Conservation (phyloP, 2,329 filamentous ascomycete species). For the Pseudofabraea citricarpa region DNA sequence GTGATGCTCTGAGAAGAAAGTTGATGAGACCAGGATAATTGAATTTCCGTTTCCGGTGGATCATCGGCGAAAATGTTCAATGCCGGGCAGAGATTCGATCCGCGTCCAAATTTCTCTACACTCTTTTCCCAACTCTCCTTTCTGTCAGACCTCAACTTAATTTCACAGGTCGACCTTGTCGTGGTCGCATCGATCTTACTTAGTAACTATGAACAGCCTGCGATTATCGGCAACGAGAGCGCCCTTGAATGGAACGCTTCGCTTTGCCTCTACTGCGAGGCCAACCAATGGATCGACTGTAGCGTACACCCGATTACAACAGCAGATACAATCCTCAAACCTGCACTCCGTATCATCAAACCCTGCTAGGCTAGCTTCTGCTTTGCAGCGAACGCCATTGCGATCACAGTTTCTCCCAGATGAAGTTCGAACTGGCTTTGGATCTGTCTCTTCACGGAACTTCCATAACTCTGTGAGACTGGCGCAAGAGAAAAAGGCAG, state of each 20-base stretch:
- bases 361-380: slow-evolving; percentile 31
- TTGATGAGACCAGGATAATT: too few species aligned
- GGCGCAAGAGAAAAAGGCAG: slow-evolving; percentile 20
- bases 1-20: slow-evolving; percentile 15
- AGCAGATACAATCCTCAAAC: slow-evolving; percentile 23
- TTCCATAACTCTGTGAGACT: slow-evolving; percentile 21
- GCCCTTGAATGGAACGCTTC: slow-evolving; percentile 19
- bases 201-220: slow-evolving; percentile 27
- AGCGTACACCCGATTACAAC: slow-evolving; percentile 29
- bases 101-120: too few species aligned
- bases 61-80: slow-evolving; percentile 24
- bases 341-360: slow-evolving; percentile 21
- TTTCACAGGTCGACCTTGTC: too few species aligned
- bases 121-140: slow-evolving; percentile 15
- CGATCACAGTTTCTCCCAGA: slow-evolving; percentile 34
- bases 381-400: slow-evolving; percentile 31
- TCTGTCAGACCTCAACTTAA: background rate
- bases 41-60: too few species aligned
- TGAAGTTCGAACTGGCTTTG: slow-evolving; percentile 15
- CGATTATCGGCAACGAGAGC: slow-evolving; percentile 20
- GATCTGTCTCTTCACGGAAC: slow-evolving; percentile 9
- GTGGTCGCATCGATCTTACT: too few species aligned
- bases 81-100: too few species aligned
- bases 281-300: slow-evolving; percentile 23
- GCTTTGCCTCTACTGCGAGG: slow-evolving; percentile 28